Evolutionary conservation across 2,329 filamentous ascomycete genomes (phyloP).

Genomic region (Aureobasidium subglaciale): DNA sequence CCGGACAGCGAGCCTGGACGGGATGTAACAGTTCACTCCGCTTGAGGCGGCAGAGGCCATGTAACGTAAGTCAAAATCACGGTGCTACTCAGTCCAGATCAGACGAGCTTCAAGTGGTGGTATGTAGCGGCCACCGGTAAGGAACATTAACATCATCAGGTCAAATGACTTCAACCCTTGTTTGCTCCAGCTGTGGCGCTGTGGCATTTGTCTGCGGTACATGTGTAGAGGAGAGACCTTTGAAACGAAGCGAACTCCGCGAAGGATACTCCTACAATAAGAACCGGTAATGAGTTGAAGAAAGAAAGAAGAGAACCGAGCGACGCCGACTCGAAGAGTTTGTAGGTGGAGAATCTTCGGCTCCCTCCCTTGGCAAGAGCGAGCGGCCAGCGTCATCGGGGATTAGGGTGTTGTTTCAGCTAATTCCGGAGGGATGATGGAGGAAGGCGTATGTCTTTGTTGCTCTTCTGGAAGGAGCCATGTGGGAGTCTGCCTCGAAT

Average conservation of each 20-base stretch:
- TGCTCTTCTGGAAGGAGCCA: not conserved
- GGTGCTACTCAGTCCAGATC: no score
- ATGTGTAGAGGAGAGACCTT: slow-evolving; percentile 12
- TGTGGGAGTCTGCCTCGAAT: not conserved
- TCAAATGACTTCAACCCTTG: slow-evolving; percentile 12
- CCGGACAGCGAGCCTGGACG: no score
- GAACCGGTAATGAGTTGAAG: slow-evolving; percentile 14
- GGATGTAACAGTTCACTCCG: no score
- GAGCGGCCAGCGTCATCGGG: not conserved
- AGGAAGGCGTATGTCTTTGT: not conserved
- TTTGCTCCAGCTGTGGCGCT: slow-evolving; percentile 14
- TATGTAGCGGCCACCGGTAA: slow-evolving; percentile 13
- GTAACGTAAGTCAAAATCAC: no score
- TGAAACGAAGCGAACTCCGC: not conserved
- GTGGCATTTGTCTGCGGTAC: slow-evolving; percentile 12
- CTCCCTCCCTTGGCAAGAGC: not conserved
- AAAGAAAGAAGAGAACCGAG: slow-evolving; percentile 4
- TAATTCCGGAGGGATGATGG: not conserved
- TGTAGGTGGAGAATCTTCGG: slow-evolving; percentile 3
- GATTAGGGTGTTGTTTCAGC: not conserved
- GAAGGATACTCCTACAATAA: slow-evolving; percentile 15
- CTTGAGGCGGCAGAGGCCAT: no score
- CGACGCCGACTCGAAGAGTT: not conserved
- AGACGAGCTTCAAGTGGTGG: not conserved
- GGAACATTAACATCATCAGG: slow-evolving; percentile 13